A percentile compares a stretch with the other conserved stretches of the same genome.
Conservation (phyloP, 345 rosid species). For the Eucalyptus cloeziana region DNA sequence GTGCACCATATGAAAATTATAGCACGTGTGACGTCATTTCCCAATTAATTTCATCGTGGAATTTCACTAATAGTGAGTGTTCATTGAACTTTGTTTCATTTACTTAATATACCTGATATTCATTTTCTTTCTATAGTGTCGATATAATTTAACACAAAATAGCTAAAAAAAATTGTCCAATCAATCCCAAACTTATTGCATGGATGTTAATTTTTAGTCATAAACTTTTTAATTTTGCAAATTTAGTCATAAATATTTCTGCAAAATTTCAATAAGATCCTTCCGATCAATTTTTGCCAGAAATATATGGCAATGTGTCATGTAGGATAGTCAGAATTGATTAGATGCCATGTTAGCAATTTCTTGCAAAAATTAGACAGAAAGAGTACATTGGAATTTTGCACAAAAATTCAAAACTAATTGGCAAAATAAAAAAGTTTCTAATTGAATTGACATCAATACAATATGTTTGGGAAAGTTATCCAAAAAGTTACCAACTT, state of each 20-base stretch:
- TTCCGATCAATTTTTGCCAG: not conserved
- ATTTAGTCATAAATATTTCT: not conserved
- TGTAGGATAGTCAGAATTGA: no score
- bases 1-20: no score
- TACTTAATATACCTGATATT: no score
- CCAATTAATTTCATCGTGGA: not conserved
- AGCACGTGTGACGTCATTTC: no score
- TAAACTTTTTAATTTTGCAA: not conserved
- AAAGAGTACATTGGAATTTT: no score
- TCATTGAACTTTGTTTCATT: not conserved
- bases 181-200: not conserved
- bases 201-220: not conserved
- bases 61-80: not conserved
- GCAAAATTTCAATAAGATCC: fast-evolving
- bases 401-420: not conserved
- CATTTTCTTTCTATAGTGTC: not conserved
- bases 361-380: no score
- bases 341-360: no score
- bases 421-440: no score
- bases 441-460: no score
- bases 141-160: not conserved
- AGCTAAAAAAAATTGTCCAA: fast-evolving
- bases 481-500: no score
- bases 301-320: not conserved
- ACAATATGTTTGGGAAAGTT: not conserved